These are phyloP conservation scores for Botrytis deweyae DNA, from an alignment of 2,329 filamentous ascomycete species.

Conservation along the genomic window DNA sequence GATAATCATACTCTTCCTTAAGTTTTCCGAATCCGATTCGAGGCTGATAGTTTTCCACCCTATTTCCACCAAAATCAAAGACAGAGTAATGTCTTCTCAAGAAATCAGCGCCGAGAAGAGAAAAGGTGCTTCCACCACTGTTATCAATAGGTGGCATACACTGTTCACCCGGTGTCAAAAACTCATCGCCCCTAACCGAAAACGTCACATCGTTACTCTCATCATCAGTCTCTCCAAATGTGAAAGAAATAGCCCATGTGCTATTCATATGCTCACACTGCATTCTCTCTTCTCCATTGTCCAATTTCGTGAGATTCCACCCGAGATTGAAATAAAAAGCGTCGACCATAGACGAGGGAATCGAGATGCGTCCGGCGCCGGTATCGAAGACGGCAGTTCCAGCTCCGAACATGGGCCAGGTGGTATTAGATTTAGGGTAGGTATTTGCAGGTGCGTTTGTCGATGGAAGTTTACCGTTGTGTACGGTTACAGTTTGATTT, in stretches of 20 bases:
- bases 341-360: neutral
- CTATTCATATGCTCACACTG: slow-evolving; percentile 7
- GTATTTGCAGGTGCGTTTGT: neutral
- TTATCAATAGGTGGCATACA: slow-evolving; percentile 9
- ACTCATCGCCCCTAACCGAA: slow-evolving; percentile 5
- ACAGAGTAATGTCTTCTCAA: neutral
- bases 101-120: neutral
- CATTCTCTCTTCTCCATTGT: neutral
- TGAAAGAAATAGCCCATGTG: slow-evolving; percentile 12
- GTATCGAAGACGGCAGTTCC: slow-evolving; percentile 17
- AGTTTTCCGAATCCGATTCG: neutral
- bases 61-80: slow-evolving; percentile 4
- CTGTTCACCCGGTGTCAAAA: neutral
- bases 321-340: slow-evolving; percentile 5
- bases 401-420: neutral
- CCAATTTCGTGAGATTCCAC: neutral
- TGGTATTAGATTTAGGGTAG: neutral
- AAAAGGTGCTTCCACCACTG: neutral
- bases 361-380: slow-evolving; percentile 3
- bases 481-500: neutral
- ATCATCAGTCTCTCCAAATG: neutral
- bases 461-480: neutral
- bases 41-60: neutral
- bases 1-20: slow-evolving; percentile 13
- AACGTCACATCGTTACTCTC: neutral